Evolutionary conservation across 2,329 filamentous ascomycete genomes (phyloP).

Genomic region (Beauveria pseudobassiana): DNA sequence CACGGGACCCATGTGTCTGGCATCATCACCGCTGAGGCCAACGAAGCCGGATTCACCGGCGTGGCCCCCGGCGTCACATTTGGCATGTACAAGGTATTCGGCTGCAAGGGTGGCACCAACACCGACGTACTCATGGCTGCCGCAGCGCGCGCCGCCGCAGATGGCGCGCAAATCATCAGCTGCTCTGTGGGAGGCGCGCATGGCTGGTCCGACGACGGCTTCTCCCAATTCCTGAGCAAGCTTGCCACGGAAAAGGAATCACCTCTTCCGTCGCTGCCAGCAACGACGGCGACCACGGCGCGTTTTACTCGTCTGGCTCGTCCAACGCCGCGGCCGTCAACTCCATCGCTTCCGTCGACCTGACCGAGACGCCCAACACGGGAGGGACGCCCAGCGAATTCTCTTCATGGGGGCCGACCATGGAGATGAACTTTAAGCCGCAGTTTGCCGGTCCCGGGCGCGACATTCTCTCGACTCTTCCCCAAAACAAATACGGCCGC

Average conservation of each 20-base stretch:
- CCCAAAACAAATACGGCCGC: slow-evolving; percentile 42
- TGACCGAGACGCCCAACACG: slow-evolving; percentile 36
- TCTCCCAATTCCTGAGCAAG: slow-evolving; percentile 1
- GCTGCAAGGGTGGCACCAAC: slow-evolving; percentile 24
- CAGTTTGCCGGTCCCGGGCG: slow-evolving; percentile 48
- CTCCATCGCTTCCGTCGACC: slow-evolving; percentile 14
- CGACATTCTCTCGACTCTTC: slow-evolving; percentile 52
- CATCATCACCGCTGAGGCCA: slow-evolving; percentile 36
- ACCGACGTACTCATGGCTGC: slow-evolving; percentile 35
- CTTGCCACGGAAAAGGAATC: slow-evolving; percentile 11
- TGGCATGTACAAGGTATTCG: slow-evolving; percentile 32
- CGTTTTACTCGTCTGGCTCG: slow-evolving; percentile 12
- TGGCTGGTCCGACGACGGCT: slow-evolving; percentile 22
- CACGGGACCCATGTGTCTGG: slow-evolving; percentile 40
- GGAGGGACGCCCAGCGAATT: slow-evolving; percentile 46
- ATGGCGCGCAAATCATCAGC: slow-evolving; percentile 29
- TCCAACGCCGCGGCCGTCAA: slow-evolving; percentile 13
- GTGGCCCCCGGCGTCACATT: slow-evolving; percentile 34
- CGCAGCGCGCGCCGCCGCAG: slow-evolving; percentile 35
- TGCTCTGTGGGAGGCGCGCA: slow-evolving; percentile 20
- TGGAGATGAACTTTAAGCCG: slow-evolving; percentile 49
- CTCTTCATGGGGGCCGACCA: slow-evolving; percentile 55
- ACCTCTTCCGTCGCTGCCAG: slow-evolving; percentile 16
- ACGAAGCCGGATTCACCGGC: slow-evolving; percentile 31
- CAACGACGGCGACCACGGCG: slow-evolving; percentile 21